Evolutionary conservation across 2,329 filamentous ascomycete species (phyloP).

Genomic region (Trichoderma gracile): DNA sequence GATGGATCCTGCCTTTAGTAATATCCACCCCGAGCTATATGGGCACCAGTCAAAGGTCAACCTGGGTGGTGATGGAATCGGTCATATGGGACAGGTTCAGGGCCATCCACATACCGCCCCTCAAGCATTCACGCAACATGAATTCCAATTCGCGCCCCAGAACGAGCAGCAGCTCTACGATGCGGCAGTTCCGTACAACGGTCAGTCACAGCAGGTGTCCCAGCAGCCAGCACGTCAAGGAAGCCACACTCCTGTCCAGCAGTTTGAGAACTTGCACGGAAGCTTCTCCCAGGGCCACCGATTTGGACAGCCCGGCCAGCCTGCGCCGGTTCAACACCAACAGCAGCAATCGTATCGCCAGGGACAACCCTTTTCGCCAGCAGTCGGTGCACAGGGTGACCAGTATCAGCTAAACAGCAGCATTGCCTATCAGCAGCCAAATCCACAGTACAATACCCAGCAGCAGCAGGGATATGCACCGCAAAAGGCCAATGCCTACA

Average conservation of each 20-base stretch:
- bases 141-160: conserved; percentile 40
- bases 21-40: conserved; percentile 43
- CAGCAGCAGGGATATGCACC: conserved; percentile 26
- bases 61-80: conserved; percentile 27
- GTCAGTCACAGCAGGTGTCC: conserved; percentile 39
- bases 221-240: conserved; percentile 39
- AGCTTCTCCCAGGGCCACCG: conserved; percentile 33
- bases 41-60: conserved; percentile 40
- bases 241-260: conserved; percentile 38
- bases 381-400: conserved; percentile 33
- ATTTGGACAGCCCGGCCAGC: conserved; percentile 35
- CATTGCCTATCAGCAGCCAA: conserved; percentile 27
- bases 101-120: conserved; percentile 36
- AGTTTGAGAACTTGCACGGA: conserved; percentile 35
- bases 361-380: conserved; percentile 32
- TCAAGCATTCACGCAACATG: conserved; percentile 39
- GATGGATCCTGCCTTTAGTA: conserved; percentile 42
- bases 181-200: conserved; percentile 36
- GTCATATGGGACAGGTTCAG: conserved; percentile 36
- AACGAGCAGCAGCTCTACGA: conserved; percentile 39
- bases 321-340: conserved; percentile 36
- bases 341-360: conserved; percentile 34
- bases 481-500: conserved; percentile 32
- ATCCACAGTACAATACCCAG: conserved; percentile 25
- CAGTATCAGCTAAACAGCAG: conserved; percentile 29